A percentile compares a stretch with the other conserved stretches of the same genome.
These are phyloP conservation scores for Iris macrosiphon DNA, from an alignment of 106 monocot species.

Conservation along the genomic window DNA sequence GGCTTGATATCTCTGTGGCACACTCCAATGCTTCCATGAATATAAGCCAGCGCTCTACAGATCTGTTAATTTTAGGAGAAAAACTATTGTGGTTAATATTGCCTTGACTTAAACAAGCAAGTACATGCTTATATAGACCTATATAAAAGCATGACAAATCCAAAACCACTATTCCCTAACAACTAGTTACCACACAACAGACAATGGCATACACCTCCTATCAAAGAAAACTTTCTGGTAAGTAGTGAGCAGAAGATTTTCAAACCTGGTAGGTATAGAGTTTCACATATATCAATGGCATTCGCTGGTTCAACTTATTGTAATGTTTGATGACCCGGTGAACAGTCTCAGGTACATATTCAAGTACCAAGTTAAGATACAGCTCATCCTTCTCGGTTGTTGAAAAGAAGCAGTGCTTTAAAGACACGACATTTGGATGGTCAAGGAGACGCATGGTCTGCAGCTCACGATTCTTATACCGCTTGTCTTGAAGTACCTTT, in stretches of 20 bases:
- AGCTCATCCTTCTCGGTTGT: slow-evolving; percentile 30
- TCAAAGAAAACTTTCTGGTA: too few species aligned
- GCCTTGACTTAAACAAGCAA: too few species aligned
- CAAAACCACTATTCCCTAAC: neutral
- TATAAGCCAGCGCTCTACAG: slow-evolving; percentile 29
- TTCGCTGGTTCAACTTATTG: slow-evolving; percentile 24
- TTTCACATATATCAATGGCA: slow-evolving; percentile 27
- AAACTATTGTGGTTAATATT: too few species aligned
- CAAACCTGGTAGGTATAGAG: slow-evolving; percentile 25
- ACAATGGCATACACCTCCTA: too few species aligned
- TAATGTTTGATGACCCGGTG: slow-evolving; percentile 24
- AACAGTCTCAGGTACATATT: slow-evolving; percentile 29
- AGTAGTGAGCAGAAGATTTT: neutral
- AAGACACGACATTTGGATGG: slow-evolving; percentile 25
- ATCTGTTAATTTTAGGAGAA: slow-evolving; percentile 9
- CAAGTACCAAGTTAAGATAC: slow-evolving; percentile 23
- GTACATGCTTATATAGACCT: neutral
- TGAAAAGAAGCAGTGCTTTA: slow-evolving; percentile 29
- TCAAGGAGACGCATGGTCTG: slow-evolving; percentile 28
- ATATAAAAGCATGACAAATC: neutral
- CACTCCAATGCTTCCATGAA: slow-evolving; percentile 30
- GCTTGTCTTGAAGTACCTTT: slow-evolving; percentile 25
- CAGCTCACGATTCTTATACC: slow-evolving; percentile 20
- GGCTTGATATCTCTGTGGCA: slow-evolving; percentile 36
- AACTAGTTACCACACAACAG: too few species aligned